phyloP scores from a whole-genome alignment of 192 early-diverging fungal species.

The Phlyctochytrium arcticum region DNA sequence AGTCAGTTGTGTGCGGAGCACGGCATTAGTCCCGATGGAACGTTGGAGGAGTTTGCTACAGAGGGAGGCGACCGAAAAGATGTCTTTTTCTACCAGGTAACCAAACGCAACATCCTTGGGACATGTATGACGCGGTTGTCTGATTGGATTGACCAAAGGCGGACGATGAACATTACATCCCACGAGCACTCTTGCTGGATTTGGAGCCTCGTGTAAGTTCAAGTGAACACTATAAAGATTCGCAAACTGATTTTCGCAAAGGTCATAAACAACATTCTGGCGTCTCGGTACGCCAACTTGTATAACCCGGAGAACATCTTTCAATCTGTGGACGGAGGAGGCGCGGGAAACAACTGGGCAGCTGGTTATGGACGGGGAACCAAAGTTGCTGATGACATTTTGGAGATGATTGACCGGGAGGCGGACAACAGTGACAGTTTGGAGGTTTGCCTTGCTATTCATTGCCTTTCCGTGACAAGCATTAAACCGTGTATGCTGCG shows the following conservation, averaged over 20 bases:
- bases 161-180: constrained; percentile 99
- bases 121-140: background rate
- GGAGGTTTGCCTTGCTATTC: constrained; percentile 55
- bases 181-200: constrained; percentile 86
- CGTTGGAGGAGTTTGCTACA: constrained; percentile 86
- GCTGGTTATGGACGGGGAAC: constrained; percentile 86
- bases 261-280: constrained; percentile 88
- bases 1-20: constrained; percentile 87
- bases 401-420: constrained; percentile 96
- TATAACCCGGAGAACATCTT: constrained; percentile 98
- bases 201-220: constrained; percentile 81
- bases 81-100: constrained; percentile 96
- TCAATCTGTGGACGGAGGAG: constrained; percentile 87
- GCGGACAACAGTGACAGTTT: constrained; percentile 92
- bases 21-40: constrained; percentile 92
- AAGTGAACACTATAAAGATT: too few species aligned
- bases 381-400: constrained; percentile 80
- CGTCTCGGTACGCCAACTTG: constrained; percentile 83
- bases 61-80: constrained; percentile 90
- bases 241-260: too few species aligned
- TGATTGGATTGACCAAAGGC: constrained; percentile 65
- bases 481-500: background rate
- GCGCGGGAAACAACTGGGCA: constrained; percentile 98
- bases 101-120: background rate
- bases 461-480: background rate